phyloP scores from a whole-genome alignment of 768 basidiomycete genomes.

The Rhizopogon sp. region DNA sequence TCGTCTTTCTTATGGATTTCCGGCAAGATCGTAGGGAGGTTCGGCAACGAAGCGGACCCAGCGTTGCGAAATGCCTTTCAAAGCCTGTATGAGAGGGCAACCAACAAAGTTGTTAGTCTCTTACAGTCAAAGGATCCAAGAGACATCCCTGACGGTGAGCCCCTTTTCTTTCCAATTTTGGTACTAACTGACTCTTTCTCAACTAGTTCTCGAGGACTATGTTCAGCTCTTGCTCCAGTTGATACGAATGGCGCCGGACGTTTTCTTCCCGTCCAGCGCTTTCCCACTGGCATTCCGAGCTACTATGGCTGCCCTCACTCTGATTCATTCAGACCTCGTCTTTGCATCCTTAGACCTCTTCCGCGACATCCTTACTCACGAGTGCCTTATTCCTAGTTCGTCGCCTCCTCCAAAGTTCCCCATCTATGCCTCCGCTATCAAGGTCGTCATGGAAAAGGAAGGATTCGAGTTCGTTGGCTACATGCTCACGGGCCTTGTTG shows the following conservation, averaged over 20 bases:
- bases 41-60: slow-evolving; percentile 60
- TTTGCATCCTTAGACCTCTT: slow-evolving; percentile 82
- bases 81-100: slow-evolving; percentile 70
- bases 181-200: slow-evolving; percentile 1
- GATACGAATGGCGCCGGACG: slow-evolving; percentile 60
- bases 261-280: slow-evolving; percentile 72
- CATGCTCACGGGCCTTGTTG: slow-evolving; percentile 73
- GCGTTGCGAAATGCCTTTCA: slow-evolving; percentile 53
- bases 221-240: slow-evolving; percentile 73
- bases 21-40: slow-evolving; percentile 78
- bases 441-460: slow-evolving; percentile 57
- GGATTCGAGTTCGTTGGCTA: slow-evolving; percentile 67
- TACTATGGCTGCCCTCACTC: slow-evolving; percentile 71
- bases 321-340: slow-evolving; percentile 78
- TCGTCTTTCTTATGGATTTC: slow-evolving; percentile 93
- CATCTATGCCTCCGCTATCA: slow-evolving; percentile 59
- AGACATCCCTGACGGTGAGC: slow-evolving; percentile 85
- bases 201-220: slow-evolving; percentile 89
- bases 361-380: slow-evolving; percentile 69
- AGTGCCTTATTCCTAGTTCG: slow-evolving; percentile 50
- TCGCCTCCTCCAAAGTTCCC: slow-evolving; percentile 55
- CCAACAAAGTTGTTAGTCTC: slow-evolving; percentile 60
- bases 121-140: slow-evolving; percentile 64
- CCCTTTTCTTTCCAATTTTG: neutral
- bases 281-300: slow-evolving; percentile 78